These are phyloP conservation scores for Coemansia sp. DNA, from an alignment of 192 early-diverging fungal genomes.

Conservation along the genomic window DNA sequence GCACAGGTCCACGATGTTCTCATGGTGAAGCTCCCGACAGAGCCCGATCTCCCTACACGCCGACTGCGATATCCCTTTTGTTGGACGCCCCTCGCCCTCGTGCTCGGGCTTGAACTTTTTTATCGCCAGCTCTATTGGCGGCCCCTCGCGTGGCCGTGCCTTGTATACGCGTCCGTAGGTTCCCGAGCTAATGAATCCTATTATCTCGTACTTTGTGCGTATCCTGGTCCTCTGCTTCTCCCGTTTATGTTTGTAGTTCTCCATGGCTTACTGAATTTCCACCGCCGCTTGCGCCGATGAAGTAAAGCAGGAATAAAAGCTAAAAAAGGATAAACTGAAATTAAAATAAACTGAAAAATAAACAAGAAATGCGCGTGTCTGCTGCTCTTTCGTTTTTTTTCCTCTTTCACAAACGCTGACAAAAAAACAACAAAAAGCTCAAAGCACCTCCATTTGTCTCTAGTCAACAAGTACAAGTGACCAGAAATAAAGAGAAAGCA, in stretches of 20 bases:
- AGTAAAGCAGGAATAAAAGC: background rate
- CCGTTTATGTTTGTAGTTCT: conserved; percentile 52
- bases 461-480: too few relatives aligned
- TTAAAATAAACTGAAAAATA: too few relatives aligned
- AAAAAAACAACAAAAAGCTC: too few relatives aligned
- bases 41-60: conserved; percentile 92
- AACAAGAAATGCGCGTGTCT: too few relatives aligned
- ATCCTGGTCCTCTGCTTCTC: conserved; percentile 54
- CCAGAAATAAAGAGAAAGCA: conserved; percentile 7
- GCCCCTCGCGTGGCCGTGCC: conserved; percentile 61
- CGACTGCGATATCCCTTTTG: conserved; percentile 86
- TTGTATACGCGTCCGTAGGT: conserved; percentile 98
- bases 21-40: conserved; percentile 85
- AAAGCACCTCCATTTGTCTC: too few relatives aligned
- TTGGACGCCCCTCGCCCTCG: conserved; percentile 70
- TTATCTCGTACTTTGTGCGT: conserved; percentile 74
- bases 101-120: conserved; percentile 98
- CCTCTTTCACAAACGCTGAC: too few relatives aligned
- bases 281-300: too few relatives aligned
- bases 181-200: conserved; percentile 91
- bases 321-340: too few relatives aligned
- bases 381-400: too few relatives aligned
- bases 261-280: too few relatives aligned
- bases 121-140: conserved; percentile 76
- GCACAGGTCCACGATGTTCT: conserved; percentile 81